phyloP scores from a whole-genome alignment of 345 rosid genomes.

The Anastatica hierochuntica region DNA sequence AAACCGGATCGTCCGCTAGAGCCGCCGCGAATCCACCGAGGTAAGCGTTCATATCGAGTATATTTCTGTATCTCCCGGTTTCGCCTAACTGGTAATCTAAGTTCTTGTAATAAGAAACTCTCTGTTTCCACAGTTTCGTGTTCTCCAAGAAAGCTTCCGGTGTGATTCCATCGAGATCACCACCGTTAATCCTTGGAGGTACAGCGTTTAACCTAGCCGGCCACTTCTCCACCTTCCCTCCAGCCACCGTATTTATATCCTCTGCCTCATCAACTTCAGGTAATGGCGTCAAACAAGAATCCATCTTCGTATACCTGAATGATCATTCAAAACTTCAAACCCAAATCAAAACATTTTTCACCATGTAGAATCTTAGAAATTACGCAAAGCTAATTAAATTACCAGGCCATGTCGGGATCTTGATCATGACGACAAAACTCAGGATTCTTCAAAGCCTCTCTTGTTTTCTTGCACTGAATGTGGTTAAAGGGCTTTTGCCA shows the following conservation, averaged over 20 bases:
- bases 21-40: constrained; percentile 91
- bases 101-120: constrained; percentile 60
- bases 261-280: constrained; percentile 52
- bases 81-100: constrained; percentile 57
- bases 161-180: constrained; percentile 44
- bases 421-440: constrained; percentile 55
- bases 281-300: constrained; percentile 67
- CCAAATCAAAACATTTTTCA: background rate
- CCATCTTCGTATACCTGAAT: constrained; percentile 74
- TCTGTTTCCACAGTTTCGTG: constrained; percentile 56
- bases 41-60: constrained; percentile 76
- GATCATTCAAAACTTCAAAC: background rate
- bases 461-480: constrained; percentile 46
- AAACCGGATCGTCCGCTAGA: constrained; percentile 56
- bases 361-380: background rate
- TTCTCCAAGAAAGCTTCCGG: constrained; percentile 40
- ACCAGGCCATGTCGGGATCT: constrained; percentile 86
- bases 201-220: constrained; percentile 56
- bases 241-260: constrained; percentile 46
- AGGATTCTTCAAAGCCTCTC: constrained; percentile 49
- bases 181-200: constrained; percentile 72
- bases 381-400: background rate
- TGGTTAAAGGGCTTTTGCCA: constrained; percentile 93
- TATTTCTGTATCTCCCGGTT: constrained; percentile 68
- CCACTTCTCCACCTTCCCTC: constrained; percentile 71